phyloP scores from a whole-genome alignment of 106 monocot genomes.

The Platanthera zijinensis region DNA sequence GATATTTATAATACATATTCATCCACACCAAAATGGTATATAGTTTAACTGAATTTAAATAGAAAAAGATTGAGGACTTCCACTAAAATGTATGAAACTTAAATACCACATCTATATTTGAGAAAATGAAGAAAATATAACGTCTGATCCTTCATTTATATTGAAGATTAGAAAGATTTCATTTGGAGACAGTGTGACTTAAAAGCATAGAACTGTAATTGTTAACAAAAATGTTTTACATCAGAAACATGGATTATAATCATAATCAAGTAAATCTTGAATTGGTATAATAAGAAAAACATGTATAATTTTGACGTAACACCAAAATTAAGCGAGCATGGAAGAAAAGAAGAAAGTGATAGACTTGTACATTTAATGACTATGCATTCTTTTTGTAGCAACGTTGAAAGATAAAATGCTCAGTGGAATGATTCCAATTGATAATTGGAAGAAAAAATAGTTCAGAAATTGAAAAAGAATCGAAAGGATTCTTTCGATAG shows the following conservation, averaged over 20 bases:
- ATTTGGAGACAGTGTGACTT: neutral
- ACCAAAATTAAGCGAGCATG: slow-evolving; percentile 1
- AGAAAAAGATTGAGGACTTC: neutral
- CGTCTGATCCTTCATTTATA: neutral
- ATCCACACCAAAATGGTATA: too few species aligned
- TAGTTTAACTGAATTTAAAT: neutral
- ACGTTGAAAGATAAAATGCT: neutral
- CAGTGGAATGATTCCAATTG: neutral
- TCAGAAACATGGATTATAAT: neutral
- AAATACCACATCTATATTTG: neutral
- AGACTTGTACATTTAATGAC: neutral
- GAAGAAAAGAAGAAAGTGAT: neutral
- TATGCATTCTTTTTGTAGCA: neutral
- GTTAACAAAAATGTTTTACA: neutral
- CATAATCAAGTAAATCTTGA: neutral
- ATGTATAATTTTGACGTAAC: neutral
- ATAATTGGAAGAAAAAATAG: neutral
- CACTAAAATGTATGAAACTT: neutral
- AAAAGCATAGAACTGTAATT: neutral
- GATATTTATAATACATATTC: too few species aligned
- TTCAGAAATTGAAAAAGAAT: neutral
- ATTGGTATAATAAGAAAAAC: neutral
- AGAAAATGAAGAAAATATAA: neutral
- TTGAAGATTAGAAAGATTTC: neutral
- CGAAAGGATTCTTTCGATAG: neutral